A percentile compares a stretch with the other conserved stretches of the same genome.
phyloP scores from a whole-genome alignment of 1,139 yeast species.

The Nakaseomyces delphensis region DNA sequence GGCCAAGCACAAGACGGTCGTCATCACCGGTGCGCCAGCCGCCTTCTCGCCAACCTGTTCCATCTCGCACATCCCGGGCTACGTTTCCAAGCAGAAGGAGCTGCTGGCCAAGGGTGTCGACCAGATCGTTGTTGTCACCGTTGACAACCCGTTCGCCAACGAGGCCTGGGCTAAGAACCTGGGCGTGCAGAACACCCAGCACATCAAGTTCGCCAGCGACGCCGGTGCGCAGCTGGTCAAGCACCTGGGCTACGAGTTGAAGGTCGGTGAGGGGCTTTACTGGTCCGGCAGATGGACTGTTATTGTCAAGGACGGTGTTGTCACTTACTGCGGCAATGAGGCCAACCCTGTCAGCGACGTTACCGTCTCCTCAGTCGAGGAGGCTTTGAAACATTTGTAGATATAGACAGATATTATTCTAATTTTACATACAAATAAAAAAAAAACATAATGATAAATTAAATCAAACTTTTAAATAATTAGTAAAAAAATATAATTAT shows the following conservation, averaged over 20 bases:
- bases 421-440: background rate
- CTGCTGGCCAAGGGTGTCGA: conserved; percentile 63
- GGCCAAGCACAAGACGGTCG: conserved; percentile 35
- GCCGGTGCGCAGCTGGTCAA: conserved; percentile 55
- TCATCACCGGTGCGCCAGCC: conserved; percentile 79
- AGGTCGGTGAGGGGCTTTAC: conserved; percentile 46
- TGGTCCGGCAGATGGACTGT: conserved; percentile 70
- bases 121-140: conserved; percentile 60
- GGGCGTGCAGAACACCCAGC: conserved; percentile 33
- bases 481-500: background rate
- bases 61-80: conserved; percentile 72
- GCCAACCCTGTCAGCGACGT: conserved; percentile 42
- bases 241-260: conserved; percentile 52
- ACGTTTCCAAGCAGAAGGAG: conserved; percentile 42
- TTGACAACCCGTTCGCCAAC: conserved; percentile 76
- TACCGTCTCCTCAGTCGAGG: conserved; percentile 55
- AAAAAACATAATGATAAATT: background rate
- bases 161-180: conserved; percentile 77
- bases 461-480: background rate
- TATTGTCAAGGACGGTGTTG: conserved; percentile 56
- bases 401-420: no score
- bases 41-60: conserved; percentile 91
- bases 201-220: conserved; percentile 66
- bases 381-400: conserved; percentile 39
- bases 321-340: conserved; percentile 61